Evolutionary conservation across 2,329 filamentous ascomycete species (phyloP).

Genomic region (Hypocrella siamensis): DNA sequence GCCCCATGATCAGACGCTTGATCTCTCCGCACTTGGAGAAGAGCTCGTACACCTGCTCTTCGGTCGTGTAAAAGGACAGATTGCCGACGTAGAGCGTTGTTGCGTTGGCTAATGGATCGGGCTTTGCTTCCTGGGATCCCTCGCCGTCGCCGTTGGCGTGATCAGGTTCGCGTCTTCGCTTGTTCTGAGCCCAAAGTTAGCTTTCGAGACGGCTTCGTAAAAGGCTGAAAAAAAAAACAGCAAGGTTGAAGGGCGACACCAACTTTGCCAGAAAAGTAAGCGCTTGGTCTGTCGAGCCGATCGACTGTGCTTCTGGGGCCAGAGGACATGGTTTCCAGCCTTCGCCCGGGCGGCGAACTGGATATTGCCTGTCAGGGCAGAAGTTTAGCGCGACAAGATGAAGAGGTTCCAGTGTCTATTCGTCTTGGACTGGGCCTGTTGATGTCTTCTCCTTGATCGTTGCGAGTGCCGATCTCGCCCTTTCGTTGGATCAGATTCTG

Average conservation of each 20-base stretch:
- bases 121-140: constrained; percentile 28
- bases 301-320: constrained; percentile 61
- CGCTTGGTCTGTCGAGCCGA: constrained; percentile 82
- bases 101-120: constrained; percentile 67
- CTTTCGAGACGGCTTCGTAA: constrained; percentile 2
- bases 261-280: constrained; percentile 79
- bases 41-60: constrained; percentile 96
- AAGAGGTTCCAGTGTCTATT: no score
- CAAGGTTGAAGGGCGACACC: constrained; percentile 10
- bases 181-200: constrained; percentile 36
- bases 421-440: no score
- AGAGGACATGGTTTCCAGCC: constrained; percentile 23
- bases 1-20: constrained; percentile 93
- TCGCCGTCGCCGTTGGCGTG: constrained; percentile 28
- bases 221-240: not conserved
- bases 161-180: constrained; percentile 51
- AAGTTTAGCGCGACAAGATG: no score
- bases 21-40: constrained; percentile 96
- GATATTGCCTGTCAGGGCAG: not conserved
- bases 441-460: no score
- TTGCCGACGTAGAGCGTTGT: constrained; percentile 97
- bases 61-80: constrained; percentile 95
- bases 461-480: no score
- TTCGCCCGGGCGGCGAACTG: not conserved
- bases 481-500: no score